Percentiles rank a stretch among this genome's conserved stretches.
Evolutionary conservation across 208 protist genomes (phyloP).

Genomic region (Strigomonas culicis): DNA sequence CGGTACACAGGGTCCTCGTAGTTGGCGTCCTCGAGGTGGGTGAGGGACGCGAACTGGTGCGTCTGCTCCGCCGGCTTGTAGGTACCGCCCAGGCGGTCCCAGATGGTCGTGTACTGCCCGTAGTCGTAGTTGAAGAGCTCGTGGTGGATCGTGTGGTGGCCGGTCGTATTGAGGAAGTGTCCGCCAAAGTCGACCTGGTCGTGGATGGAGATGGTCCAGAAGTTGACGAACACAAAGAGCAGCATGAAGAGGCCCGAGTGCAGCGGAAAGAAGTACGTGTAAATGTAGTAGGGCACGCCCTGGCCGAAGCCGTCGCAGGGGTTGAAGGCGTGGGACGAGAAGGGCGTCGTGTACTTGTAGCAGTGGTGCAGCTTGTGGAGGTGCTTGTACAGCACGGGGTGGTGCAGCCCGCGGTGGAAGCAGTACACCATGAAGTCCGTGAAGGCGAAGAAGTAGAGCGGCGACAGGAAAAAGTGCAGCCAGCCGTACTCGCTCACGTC

Average conservation of each 20-base stretch:
- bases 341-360: conserved; percentile 85
- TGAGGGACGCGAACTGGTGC: conserved; percentile 37
- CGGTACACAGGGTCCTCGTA: conserved; percentile 48
- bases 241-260: conserved; percentile 83
- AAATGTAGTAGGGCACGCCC: conserved; percentile 93
- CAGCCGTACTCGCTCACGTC: conserved; percentile 77
- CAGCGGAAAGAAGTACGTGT: conserved; percentile 85
- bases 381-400: conserved; percentile 85
- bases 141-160: conserved; percentile 94
- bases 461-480: conserved; percentile 59
- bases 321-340: conserved; percentile 93
- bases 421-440: conserved; percentile 94
- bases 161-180: conserved; percentile 72
- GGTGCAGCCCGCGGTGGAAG: conserved; percentile 92
- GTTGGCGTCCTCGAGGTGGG: conserved; percentile 15
- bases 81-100: conserved; percentile 88
- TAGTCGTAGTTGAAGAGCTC: conserved; percentile 93
- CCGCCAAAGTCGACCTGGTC: conserved; percentile 88
- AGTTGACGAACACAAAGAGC: conserved; percentile 91
- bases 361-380: conserved; percentile 93
- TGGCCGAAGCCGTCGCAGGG: conserved; percentile 91
- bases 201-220: conserved; percentile 95
- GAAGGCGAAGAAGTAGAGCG: conserved; percentile 84
- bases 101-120: conserved; percentile 93
- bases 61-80: conserved; percentile 79